Conservation (phyloP, 805 yeast genomes). For the Priceomyces haplophilus region DNA sequence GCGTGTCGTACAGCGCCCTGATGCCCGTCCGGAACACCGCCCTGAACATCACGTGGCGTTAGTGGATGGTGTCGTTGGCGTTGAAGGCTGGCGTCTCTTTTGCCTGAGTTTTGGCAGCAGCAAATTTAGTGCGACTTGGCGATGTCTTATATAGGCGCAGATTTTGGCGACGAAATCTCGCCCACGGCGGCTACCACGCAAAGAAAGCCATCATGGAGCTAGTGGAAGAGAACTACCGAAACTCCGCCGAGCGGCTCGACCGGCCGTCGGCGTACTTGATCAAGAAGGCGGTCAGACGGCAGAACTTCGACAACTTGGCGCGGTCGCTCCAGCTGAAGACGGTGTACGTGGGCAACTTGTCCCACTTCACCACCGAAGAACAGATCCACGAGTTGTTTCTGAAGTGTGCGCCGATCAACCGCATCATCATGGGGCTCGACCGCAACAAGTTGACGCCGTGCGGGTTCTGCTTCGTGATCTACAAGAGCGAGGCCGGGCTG, state of each 20-base stretch:
- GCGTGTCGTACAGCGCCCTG: conserved; percentile 62
- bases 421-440: conserved; percentile 93
- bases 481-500: conserved; percentile 64
- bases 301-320: conserved; percentile 57
- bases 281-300: conserved; percentile 57
- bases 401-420: conserved; percentile 73
- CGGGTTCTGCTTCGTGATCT: conserved; percentile 93
- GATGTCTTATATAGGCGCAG: no score
- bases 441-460: conserved; percentile 90
- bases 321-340: conserved; percentile 67
- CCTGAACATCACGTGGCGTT: conserved; percentile 47
- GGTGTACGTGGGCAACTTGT: conserved; percentile 85
- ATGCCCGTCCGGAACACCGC: conserved; percentile 58
- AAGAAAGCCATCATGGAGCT: conserved; percentile 31
- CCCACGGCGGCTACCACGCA: no score
- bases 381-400: conserved; percentile 85
- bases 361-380: conserved; percentile 91
- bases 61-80: no score
- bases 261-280: conserved; percentile 68
- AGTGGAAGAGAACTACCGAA: conserved; percentile 47
- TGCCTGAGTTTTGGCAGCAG: no score
- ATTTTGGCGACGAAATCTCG: no score
- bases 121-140: no score
- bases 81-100: no score
- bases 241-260: conserved; percentile 67